Conservation (phyloP, 2,329 filamentous ascomycete species). For the Rhinocladiella similis region DNA sequence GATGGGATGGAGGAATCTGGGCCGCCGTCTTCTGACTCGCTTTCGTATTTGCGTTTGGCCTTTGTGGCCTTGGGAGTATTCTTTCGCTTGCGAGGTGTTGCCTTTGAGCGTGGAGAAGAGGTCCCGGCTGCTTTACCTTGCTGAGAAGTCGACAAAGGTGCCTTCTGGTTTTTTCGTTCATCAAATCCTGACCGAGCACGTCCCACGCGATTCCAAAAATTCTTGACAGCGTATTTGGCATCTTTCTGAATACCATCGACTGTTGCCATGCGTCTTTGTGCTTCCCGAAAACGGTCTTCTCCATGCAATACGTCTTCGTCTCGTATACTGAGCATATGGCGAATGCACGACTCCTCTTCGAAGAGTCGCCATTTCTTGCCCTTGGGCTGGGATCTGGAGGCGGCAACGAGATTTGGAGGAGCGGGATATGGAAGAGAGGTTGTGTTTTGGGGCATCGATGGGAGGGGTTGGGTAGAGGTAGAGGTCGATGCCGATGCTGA, state of each 20-base stretch:
- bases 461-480: not conserved
- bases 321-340: slow-evolving; percentile 24
- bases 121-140: slow-evolving; percentile 8
- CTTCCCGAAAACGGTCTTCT: slow-evolving; percentile 25
- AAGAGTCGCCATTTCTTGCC: slow-evolving; percentile 18
- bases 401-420: slow-evolving; percentile 13
- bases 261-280: slow-evolving; percentile 14
- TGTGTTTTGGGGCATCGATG: not conserved
- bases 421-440: slow-evolving; percentile 21
- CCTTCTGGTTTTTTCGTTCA: slow-evolving; percentile 25
- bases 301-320: slow-evolving; percentile 16
- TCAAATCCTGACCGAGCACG: slow-evolving; percentile 23
- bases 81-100: not conserved
- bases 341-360: slow-evolving; percentile 26
- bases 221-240: slow-evolving; percentile 23
- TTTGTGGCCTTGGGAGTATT: not conserved
- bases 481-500: not conserved
- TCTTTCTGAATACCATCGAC: slow-evolving; percentile 9
- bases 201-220: slow-evolving; percentile 28
- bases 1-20: not conserved
- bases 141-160: slow-evolving; percentile 18
- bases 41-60: not conserved
- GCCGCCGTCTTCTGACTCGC: slow-evolving; percentile 9
- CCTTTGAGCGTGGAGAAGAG: not conserved
- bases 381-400: slow-evolving; percentile 4